phyloP scores from a whole-genome alignment of 2,329 filamentous ascomycete genomes.

The Colletotrichum kahawae region DNA sequence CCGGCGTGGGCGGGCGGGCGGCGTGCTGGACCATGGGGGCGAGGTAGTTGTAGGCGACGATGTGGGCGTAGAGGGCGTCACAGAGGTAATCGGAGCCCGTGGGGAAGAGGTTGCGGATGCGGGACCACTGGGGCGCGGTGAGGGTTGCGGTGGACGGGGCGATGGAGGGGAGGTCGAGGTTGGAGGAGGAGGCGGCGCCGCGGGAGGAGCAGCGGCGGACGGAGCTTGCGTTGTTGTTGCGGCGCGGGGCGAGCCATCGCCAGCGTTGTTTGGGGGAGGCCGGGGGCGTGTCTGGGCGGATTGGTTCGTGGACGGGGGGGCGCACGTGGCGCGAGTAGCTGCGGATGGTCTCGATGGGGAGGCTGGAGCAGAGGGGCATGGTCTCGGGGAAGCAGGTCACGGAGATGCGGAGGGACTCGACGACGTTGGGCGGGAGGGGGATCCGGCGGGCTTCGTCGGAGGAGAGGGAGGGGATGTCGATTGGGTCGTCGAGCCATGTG shows the following conservation, averaged over 20 bases:
- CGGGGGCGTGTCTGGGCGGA: conserved; percentile 13
- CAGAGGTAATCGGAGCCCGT: conserved; percentile 59
- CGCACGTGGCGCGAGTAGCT: conserved; percentile 58
- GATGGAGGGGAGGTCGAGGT: background rate
- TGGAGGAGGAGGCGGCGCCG: conserved; percentile 7
- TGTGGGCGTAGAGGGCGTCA: conserved; percentile 63
- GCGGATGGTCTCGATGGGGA: conserved; percentile 63
- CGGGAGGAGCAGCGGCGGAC: background rate
- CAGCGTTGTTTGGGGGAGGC: conserved; percentile 20
- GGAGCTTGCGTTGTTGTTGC: background rate
- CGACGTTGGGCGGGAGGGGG: conserved; percentile 56
- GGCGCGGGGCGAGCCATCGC: conserved; percentile 21
- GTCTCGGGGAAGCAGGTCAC: conserved; percentile 64
- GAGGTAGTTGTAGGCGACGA: conserved; percentile 65
- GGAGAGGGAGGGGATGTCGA: conserved; percentile 9
- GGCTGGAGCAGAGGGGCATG: conserved; percentile 59
- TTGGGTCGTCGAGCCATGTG: conserved; percentile 22
- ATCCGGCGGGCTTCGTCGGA: conserved; percentile 30
- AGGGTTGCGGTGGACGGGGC: background rate
- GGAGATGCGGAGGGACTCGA: conserved; percentile 59
- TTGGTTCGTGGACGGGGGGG: conserved; percentile 32
- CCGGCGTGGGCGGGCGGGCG: background rate
- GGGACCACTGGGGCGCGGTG: conserved; percentile 40
- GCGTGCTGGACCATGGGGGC: conserved; percentile 28
- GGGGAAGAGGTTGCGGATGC: conserved; percentile 58